Evolutionary conservation across 2,329 filamentous ascomycete genomes (phyloP), one percentile per base, ranked within the genome.

Genomic region (Aureobasidium musti): DNA sequence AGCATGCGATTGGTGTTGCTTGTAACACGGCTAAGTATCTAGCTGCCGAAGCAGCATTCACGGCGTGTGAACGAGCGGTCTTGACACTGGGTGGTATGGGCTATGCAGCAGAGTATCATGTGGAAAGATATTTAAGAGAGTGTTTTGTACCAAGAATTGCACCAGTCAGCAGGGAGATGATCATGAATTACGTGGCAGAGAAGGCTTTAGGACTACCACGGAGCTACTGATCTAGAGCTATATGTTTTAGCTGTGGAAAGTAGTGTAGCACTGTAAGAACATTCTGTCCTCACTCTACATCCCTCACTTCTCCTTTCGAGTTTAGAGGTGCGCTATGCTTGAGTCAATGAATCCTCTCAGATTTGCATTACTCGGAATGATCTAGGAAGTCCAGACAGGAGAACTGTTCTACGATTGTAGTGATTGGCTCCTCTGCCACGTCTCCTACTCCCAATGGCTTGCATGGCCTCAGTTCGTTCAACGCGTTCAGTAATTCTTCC

Each of bases 131-230:
- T 74, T 70, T 87, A 63, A 77, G 86, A 43, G 85, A 87, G 73
- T 83, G 82, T 63, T 81, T 87, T 67, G 84, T 87, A 11, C 85
- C 85, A 1, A 73, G 85, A 26, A 85, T 87, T 68, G 85, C 85
- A 2, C 85, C 85, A 0, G 83, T 87, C 6, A 86, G 83, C 70
- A 75, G 83, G 65, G 83, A 79, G 68, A 74, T 47, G 23, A 35
- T 43, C 50, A 45, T n/a, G 57, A 45, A 39, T 57, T 45, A 66
- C 57, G n/a, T 63, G 45, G 37, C 56, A 63, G 49, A 69, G 49
- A 52, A 86, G 77, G 88, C 86, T 0, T 76, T 91, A n/a, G 78
- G 82, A 3, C 72, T 91, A 30, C 89, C 89, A 1, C 80, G 86
- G 67, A 91, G 88, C 72, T 92, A 91, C 70, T 91, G 47, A 41